Evolutionary conservation across 169 alveolate species (phyloP).

Genomic region (Ichthyophthirius multifiliis): DNA sequence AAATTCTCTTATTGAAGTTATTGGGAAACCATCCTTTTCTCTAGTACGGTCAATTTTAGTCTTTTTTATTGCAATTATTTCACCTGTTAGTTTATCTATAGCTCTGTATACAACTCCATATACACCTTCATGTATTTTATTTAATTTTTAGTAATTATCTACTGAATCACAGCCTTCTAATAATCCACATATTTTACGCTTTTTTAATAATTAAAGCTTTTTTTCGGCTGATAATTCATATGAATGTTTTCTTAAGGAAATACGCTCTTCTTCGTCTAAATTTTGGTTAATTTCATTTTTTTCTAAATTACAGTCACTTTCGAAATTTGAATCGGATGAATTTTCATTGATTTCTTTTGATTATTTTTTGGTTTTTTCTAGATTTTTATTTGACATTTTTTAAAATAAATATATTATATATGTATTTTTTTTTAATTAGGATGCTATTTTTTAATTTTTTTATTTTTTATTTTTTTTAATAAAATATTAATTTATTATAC

Average conservation of each 20-base stretch:
- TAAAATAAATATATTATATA: too few species aligned
- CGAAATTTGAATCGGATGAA: constrained; percentile 4
- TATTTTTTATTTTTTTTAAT: too few species aligned
- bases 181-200: constrained; percentile 39
- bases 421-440: too few species aligned
- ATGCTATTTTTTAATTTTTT: too few species aligned
- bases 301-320: not conserved
- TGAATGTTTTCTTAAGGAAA: not conserved
- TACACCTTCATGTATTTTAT: constrained; percentile 82
- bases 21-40: constrained; percentile 80
- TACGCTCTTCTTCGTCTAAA: constrained; percentile 6
- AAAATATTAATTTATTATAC: too few species aligned
- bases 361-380: too few species aligned
- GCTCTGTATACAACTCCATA: constrained; percentile 86
- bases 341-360: too few species aligned
- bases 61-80: constrained; percentile 73
- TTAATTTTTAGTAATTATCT: constrained; percentile 66
- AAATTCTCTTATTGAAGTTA: constrained; percentile 79
- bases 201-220: constrained; percentile 18
- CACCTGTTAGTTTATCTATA: constrained; percentile 55
- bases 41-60: constrained; percentile 54
- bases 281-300: not conserved
- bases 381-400: too few species aligned
- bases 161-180: constrained; percentile 44
- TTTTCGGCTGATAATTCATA: constrained; percentile 17